These are phyloP conservation scores for Malassezia caprae DNA, from an alignment of 1,284 basidiomycete genomes.

Conservation along the genomic window DNA sequence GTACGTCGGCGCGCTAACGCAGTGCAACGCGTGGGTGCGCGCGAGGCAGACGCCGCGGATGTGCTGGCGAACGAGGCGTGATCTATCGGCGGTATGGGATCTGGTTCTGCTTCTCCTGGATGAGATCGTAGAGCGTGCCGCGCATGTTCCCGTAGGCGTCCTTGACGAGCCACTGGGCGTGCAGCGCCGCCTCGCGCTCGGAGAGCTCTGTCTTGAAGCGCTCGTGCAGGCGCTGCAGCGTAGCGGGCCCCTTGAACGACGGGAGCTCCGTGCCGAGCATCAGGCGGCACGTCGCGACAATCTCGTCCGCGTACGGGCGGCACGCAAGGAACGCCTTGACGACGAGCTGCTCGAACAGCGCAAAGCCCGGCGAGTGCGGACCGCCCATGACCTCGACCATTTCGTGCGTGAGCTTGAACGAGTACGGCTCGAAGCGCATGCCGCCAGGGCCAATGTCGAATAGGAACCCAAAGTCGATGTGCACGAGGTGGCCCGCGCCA, in stretches of 20 bases:
- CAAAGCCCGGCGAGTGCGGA: slow-evolving; percentile 79
- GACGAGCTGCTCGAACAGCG: slow-evolving; percentile 82
- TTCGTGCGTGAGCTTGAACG: slow-evolving; percentile 95
- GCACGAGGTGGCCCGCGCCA: slow-evolving; percentile 86
- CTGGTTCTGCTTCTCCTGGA: slow-evolving; percentile 40
- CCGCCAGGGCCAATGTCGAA: slow-evolving; percentile 71
- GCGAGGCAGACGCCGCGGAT: background rate
- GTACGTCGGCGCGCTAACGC: slow-evolving; percentile 53
- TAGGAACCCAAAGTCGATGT: slow-evolving; percentile 94
- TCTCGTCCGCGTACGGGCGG: slow-evolving; percentile 76
- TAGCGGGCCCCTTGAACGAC: slow-evolving; percentile 83
- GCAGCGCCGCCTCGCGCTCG: slow-evolving; percentile 84
- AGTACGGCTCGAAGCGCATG: slow-evolving; percentile 51
- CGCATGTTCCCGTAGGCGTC: slow-evolving; percentile 91
- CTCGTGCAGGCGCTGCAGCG: slow-evolving; percentile 70
- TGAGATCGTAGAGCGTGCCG: slow-evolving; percentile 79
- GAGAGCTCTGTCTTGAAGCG: slow-evolving; percentile 73
- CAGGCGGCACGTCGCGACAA: slow-evolving; percentile 74
- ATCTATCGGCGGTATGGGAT: slow-evolving; percentile 26
- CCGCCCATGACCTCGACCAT: slow-evolving; percentile 98
- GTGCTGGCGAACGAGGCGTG: slow-evolving; percentile 4
- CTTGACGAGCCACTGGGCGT: slow-evolving; percentile 69
- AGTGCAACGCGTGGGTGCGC: slow-evolving; percentile 9
- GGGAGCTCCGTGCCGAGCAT: slow-evolving; percentile 93
- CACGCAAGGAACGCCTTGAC: slow-evolving; percentile 93